phyloP scores from a whole-genome alignment of 495 filamentous ascomycete species.

The Podospora bellae-mahoneyi region DNA sequence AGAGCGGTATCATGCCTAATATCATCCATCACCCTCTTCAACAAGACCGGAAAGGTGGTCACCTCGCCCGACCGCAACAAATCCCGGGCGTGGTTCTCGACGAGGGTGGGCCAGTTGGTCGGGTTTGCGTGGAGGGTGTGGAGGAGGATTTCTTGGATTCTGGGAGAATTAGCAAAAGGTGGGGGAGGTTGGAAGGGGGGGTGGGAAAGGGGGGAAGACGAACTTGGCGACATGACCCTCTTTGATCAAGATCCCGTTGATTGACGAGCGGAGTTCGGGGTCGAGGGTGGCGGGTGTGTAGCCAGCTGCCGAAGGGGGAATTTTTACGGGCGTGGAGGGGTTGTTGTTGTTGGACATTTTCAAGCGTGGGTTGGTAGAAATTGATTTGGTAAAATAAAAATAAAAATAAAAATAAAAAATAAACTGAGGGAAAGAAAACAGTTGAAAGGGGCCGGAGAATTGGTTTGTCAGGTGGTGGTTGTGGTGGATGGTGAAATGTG shows the following conservation, averaged over 20 bases:
- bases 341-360: conserved; percentile 42
- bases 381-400: too few species aligned
- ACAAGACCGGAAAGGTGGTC: conserved; percentile 50
- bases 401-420: too few species aligned
- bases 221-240: conserved; percentile 52
- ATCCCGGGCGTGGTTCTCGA: conserved; percentile 49
- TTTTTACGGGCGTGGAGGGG: conserved; percentile 49
- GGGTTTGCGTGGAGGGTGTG: conserved; percentile 49
- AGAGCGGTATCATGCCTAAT: conserved; percentile 47
- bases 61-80: conserved; percentile 53
- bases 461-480: too few species aligned
- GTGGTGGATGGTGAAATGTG: too few species aligned
- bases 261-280: conserved; percentile 50
- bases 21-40: conserved; percentile 52
- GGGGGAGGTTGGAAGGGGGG: conserved; percentile 1
- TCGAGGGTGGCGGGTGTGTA: conserved; percentile 52
- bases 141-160: conserved; percentile 56
- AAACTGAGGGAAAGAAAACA: too few species aligned
- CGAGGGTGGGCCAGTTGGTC: conserved; percentile 53
- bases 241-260: conserved; percentile 47
- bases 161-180: conserved; percentile 19
- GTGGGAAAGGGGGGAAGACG: conserved; percentile 5
- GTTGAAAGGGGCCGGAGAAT: too few species aligned
- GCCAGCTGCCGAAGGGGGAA: conserved; percentile 47
- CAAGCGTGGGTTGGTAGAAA: not conserved